A percentile compares a stretch with the other conserved stretches of the same genome.
These are phyloP conservation scores for Dactylellina parvicollis DNA, from an alignment of 2,329 filamentous ascomycete species.

Conservation along the genomic window DNA sequence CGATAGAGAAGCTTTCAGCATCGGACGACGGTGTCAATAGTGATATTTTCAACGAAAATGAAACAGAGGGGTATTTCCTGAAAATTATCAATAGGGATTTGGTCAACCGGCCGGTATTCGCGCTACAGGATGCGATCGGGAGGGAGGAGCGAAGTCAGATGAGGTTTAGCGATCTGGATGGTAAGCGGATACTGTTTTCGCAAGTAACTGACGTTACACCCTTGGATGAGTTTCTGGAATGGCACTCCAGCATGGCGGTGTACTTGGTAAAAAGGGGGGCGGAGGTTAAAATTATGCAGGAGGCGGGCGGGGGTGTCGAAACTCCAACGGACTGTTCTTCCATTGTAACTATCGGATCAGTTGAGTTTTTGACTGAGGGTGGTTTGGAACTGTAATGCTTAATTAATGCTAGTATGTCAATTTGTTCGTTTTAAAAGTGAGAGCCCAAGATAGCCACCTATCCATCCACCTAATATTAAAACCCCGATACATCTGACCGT, in stretches of 20 bases:
- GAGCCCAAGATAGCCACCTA: no score
- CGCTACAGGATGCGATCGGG: slow-evolving; percentile 11
- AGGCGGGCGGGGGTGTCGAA: not conserved
- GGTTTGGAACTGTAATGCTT: not conserved
- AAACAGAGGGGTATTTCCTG: not conserved
- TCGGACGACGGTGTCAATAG: not conserved
- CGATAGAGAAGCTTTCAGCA: slow-evolving; percentile 11
- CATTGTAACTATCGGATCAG: not conserved
- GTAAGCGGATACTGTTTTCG: slow-evolving; percentile 14
- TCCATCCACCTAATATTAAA: no score
- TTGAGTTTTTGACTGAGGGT: not conserved
- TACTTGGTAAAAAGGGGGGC: not conserved
- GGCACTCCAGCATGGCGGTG: slow-evolving; percentile 9
- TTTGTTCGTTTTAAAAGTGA: no score
- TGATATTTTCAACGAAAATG: not conserved
- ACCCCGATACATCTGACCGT: not conserved
- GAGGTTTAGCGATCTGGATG: slow-evolving; percentile 25
- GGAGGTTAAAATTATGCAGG: not conserved
- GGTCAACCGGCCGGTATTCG: slow-evolving; percentile 14
- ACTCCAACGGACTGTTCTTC: not conserved
- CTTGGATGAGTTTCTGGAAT: slow-evolving; percentile 12
- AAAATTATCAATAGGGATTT: slow-evolving; percentile 3
- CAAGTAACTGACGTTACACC: not conserved
- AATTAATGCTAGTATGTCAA: no score
- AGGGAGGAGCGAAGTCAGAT: slow-evolving; percentile 7